Evolutionary conservation across 139 green algal genomes (phyloP).

Genomic region (Chlorella sp.): DNA sequence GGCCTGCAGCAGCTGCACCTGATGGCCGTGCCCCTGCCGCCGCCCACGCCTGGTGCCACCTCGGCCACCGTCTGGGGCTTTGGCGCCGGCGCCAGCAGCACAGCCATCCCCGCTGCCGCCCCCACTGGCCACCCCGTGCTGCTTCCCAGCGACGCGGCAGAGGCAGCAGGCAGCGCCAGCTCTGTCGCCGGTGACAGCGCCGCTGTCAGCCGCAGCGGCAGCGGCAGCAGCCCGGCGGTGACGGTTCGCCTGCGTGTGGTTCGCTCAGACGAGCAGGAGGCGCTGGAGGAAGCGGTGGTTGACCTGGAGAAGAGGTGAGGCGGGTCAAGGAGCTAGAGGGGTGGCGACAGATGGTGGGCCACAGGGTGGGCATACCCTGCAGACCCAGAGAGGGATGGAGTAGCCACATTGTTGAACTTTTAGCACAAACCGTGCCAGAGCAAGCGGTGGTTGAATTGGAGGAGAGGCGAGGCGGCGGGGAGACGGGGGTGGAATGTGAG

Average conservation of each 20-base stretch:
- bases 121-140: not conserved
- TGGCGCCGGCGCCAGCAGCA: too few relatives aligned
- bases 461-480: too few relatives aligned
- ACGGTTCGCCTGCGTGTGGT: conserved; percentile 15
- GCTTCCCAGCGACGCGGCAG: not conserved
- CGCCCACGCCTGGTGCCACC: not conserved
- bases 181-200: not conserved
- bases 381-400: too few relatives aligned
- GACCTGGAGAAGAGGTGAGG: conserved; percentile 18
- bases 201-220: not conserved
- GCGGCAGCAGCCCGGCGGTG: not conserved
- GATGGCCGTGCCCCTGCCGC: not conserved
- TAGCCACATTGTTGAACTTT: too few relatives aligned
- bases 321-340: not conserved
- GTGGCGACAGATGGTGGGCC: not conserved
- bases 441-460: too few relatives aligned
- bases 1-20: conserved; percentile 17
- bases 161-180: not conserved
- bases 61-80: not conserved
- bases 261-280: conserved; percentile 16
- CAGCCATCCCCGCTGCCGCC: not conserved
- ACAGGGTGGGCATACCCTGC: too few relatives aligned
- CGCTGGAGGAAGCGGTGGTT: not conserved
- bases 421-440: too few relatives aligned
- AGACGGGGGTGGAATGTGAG: too few relatives aligned